A percentile compares a stretch with the other conserved stretches of the same genome.
phyloP scores from a whole-genome alignment of 1,284 basidiomycete genomes.

The Ganoderma leucocontextum region DNA sequence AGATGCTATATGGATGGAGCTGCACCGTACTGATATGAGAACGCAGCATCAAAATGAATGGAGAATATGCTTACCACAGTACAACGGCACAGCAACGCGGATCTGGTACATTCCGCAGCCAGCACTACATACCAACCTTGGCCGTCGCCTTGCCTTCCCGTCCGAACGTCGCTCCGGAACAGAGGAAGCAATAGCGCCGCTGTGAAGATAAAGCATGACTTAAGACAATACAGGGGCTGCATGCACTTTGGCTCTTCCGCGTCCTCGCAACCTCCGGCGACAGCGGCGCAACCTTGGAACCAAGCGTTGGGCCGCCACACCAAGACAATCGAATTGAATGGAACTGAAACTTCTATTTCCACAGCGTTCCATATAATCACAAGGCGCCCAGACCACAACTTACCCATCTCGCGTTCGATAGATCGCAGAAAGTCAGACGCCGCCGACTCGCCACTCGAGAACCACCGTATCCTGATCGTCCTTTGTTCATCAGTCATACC shows the following conservation, averaged over 20 bases:
- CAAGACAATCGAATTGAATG: slow-evolving; percentile 2
- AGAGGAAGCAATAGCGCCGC: slow-evolving; percentile 2
- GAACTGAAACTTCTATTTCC: slow-evolving; percentile 8
- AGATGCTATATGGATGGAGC: background rate
- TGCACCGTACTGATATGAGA: background rate
- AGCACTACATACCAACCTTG: background rate
- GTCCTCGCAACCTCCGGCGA: slow-evolving; percentile 2
- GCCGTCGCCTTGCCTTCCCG: slow-evolving; percentile 2
- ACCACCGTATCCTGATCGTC: slow-evolving; percentile 1
- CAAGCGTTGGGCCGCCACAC: background rate
- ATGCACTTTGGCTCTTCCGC: background rate
- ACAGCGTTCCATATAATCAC: background rate
- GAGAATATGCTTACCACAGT: background rate
- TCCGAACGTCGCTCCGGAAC: background rate
- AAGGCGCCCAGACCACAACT: background rate
- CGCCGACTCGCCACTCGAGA: background rate
- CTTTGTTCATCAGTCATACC: slow-evolving; percentile 1
- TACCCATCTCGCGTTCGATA: background rate
- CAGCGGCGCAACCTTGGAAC: slow-evolving; percentile 5
- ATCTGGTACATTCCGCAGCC: slow-evolving; percentile 6
- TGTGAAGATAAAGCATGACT: slow-evolving; percentile 2
- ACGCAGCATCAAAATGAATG: background rate
- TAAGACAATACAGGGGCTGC: background rate
- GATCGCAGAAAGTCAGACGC: background rate
- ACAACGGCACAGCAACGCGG: slow-evolving; percentile 6